Conservation (phyloP, 805 yeast genomes). For the Saccharomycopsis synnaedendra region DNA sequence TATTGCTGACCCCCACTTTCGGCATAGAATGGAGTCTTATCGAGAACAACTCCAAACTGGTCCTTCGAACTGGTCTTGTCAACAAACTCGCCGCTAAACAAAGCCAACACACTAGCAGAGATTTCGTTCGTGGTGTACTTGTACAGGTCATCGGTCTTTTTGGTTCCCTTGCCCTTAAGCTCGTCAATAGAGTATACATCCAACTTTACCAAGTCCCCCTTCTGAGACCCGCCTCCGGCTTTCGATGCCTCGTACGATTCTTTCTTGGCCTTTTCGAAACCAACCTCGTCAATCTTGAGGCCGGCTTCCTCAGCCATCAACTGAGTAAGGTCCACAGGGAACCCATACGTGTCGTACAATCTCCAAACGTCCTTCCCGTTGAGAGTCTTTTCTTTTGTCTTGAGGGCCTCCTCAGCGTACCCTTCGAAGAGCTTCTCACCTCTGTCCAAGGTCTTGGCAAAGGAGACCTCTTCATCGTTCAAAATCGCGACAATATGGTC, state of each 20-base stretch:
- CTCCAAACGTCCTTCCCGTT: slow-evolving; percentile 98
- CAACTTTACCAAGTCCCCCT: slow-evolving; percentile 56
- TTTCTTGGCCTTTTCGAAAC: slow-evolving; percentile 81
- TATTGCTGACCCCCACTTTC: slow-evolving; percentile 99
- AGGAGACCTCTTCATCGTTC: slow-evolving; percentile 92
- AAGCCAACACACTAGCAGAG: slow-evolving; percentile 56
- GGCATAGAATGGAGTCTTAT: slow-evolving; percentile 91
- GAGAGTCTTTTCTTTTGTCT: slow-evolving; percentile 61
- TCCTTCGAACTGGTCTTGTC: slow-evolving; percentile 27
- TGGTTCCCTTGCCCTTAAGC: slow-evolving; percentile 44
- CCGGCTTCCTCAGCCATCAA: slow-evolving; percentile 99
- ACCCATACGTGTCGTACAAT: slow-evolving; percentile 95
- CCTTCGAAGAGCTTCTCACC: slow-evolving; percentile 95
- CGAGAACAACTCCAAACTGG: slow-evolving; percentile 66
- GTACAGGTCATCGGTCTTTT: slow-evolving; percentile 73
- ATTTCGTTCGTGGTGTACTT: slow-evolving; percentile 69
- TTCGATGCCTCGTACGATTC: slow-evolving; percentile 93
- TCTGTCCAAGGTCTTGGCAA: slow-evolving; percentile 90
- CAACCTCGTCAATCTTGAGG: slow-evolving; percentile 81
- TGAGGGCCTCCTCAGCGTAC: slow-evolving; percentile 75
- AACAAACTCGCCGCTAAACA: slow-evolving; percentile 60
- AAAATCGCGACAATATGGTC: slow-evolving; percentile 77
- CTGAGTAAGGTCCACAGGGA: slow-evolving; percentile 96
- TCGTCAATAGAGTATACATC: slow-evolving; percentile 85
- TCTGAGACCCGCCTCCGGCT: slow-evolving; percentile 60